Base-by-base conservation (phyloP, 495 filamentous ascomycete genomes). In the Hypoxylon intermedium region DNA sequence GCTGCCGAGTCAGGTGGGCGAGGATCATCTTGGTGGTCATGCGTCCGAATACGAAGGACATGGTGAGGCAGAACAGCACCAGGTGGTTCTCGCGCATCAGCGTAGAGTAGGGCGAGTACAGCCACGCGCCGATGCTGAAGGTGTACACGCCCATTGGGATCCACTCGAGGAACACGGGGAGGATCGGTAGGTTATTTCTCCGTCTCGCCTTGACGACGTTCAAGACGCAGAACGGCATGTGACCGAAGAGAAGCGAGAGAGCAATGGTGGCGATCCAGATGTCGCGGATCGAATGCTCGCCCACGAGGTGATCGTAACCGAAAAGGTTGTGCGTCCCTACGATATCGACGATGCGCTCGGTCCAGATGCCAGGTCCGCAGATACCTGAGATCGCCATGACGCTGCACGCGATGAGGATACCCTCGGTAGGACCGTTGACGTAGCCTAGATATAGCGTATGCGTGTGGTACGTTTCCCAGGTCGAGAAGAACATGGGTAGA, bases 21-120 rank as follows among this genome's bases (percentile, higher is more conserved):
- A 99, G 85, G 70, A 99, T 98, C 74, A 98, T 98, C 79, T 97
- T 98, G 45, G 94, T 99, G 1, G 95, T 98, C 92, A 99, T 96
- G 53, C 94, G 90, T n/a, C 94, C 94, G 71, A 98, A 98, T 54
- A 98, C 94, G 60, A 98, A 92, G 19, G 89, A 89, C 82, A 98
- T 91, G 46, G 89, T 93, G 41, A 94, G 79, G 79, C 94, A 97
- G 74, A 96, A 97, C 9, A 98, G 83, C 5, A 96, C 87, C 1
- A 99, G 82, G 61, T 89, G 87, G 75, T 97, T 97, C 31, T 94
- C 85, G 9, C 73, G 71, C 67, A 95, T 77, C 13, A 98, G 71
- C 2, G 83, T 86, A 20, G 91, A 94, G 75, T 96, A 82, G 1
- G 93, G 92, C 6, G 88, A 92, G 65, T 88, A 92, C 0, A 98